Percentiles rank a stretch among this genome's conserved stretches.
phyloP scores from a whole-genome alignment of 2,329 filamentous ascomycete genomes.

The Venturia effusa region DNA sequence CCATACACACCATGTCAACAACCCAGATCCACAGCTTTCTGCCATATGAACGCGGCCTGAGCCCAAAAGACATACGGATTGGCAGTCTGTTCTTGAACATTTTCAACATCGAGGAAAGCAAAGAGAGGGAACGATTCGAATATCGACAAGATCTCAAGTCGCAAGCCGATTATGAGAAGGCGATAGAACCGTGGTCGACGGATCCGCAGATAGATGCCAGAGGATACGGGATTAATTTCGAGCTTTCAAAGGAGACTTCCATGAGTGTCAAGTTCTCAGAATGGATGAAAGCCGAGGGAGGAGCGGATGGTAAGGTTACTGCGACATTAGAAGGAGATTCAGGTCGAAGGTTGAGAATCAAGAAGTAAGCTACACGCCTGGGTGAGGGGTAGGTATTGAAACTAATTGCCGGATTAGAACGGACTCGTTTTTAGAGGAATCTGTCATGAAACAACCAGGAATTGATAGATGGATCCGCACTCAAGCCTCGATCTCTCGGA shows the following conservation, averaged over 20 bases:
- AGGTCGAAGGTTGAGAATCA: slow-evolving; percentile 12
- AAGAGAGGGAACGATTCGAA: slow-evolving; percentile 11
- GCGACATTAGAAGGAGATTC: slow-evolving; percentile 9
- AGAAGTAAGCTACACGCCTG: background rate
- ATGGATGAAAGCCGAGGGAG: slow-evolving; percentile 8
- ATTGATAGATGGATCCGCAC: slow-evolving; percentile 11
- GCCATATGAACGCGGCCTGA: slow-evolving; percentile 10
- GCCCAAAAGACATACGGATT: slow-evolving; percentile 11
- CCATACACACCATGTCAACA: background rate
- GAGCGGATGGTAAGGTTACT: slow-evolving; percentile 1
- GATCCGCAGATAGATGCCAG: slow-evolving; percentile 10
- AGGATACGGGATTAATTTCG: slow-evolving; percentile 12
- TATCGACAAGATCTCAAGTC: slow-evolving; percentile 11
- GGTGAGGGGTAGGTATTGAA: background rate
- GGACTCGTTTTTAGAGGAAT: slow-evolving; percentile 9
- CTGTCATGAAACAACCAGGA: slow-evolving; percentile 12
- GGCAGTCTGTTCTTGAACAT: slow-evolving; percentile 13
- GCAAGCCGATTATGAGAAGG: background rate
- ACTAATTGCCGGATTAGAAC: slow-evolving; percentile 7
- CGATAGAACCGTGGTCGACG: background rate
- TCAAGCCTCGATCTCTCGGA: slow-evolving; percentile 12
- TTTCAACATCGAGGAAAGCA: slow-evolving; percentile 11
- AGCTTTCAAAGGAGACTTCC: slow-evolving; percentile 11
- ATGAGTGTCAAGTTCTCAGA: slow-evolving; percentile 9
- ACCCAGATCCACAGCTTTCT: slow-evolving; percentile 13